phyloP scores from a whole-genome alignment of 2,329 filamentous ascomycete species.

The Moelleriella libera region DNA sequence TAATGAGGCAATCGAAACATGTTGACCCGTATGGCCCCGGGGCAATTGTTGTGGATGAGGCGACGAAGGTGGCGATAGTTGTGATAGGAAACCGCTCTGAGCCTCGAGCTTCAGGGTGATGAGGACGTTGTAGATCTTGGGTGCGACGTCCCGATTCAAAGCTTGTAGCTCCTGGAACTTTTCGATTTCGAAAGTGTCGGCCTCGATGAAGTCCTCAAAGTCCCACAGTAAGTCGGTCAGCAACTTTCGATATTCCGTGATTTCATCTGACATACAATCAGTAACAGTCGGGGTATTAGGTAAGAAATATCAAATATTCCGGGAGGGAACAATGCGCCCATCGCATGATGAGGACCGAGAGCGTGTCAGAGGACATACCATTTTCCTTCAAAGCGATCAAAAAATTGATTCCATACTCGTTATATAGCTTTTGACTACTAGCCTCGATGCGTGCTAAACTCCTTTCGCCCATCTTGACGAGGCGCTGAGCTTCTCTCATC shows the following conservation, averaged over 20 bases:
- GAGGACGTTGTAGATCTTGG: conserved; percentile 33
- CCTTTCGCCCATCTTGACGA: conserved; percentile 33
- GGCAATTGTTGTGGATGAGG: conserved; percentile 6
- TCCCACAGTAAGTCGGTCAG: conserved; percentile 39
- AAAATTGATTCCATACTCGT: conserved; percentile 35
- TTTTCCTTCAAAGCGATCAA: conserved; percentile 37
- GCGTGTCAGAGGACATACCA: conserved; percentile 20
- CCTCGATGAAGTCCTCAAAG: conserved; percentile 39
- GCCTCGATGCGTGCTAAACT: conserved; percentile 36
- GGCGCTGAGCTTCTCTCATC: conserved; percentile 32
- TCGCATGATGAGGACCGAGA: no score
- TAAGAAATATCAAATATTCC: no score
- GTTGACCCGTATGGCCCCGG: conserved; percentile 2
- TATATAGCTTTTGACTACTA: conserved; percentile 30
- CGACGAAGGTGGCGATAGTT: conserved; percentile 13
- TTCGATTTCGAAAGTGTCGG: conserved; percentile 33
- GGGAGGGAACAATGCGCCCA: no score
- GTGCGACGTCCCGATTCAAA: conserved; percentile 31
- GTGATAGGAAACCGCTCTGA: conserved; percentile 10
- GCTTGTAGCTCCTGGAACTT: conserved; percentile 35
- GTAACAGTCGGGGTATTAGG: no score
- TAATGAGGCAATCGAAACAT: not conserved
- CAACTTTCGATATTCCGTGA: conserved; percentile 30
- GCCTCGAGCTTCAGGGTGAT: conserved; percentile 37
- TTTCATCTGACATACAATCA: conserved; percentile 24